A percentile compares a stretch with the other conserved stretches of the same genome.
Evolutionary conservation across 805 yeast genomes (phyloP).

Genomic region (Kazachstania bromeliacearum): DNA sequence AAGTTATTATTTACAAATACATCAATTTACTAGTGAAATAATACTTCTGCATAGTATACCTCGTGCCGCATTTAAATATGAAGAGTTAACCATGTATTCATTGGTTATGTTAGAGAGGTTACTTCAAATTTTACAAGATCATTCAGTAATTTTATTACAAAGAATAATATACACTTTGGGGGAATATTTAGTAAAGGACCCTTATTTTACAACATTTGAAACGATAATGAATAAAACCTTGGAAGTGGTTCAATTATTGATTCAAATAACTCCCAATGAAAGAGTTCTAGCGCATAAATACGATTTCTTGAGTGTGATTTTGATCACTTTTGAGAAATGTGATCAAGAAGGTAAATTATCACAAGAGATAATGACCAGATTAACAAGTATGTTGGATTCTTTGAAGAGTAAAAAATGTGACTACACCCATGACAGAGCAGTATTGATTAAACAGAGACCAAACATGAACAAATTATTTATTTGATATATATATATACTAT

Average conservation of each 20-base stretch:
- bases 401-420: no score
- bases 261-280: constrained; percentile 11
- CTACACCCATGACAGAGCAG: no score
- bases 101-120: constrained; percentile 5
- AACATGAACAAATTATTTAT: no score
- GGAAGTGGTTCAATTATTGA: constrained; percentile 6
- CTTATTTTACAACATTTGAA: constrained; percentile 18
- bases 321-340: constrained; percentile 19
- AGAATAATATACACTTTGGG: constrained; percentile 23
- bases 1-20: constrained; percentile 9
- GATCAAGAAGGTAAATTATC: constrained; percentile 20
- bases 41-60: constrained; percentile 23
- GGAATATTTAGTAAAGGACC: constrained; percentile 21
- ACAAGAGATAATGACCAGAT: no score
- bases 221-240: constrained; percentile 11
- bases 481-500: no score
- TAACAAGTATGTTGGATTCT: no score
- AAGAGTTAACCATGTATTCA: constrained; percentile 11
- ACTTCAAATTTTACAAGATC: constrained; percentile 1
- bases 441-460: no score
- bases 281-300: constrained; percentile 19
- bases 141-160: constrained; percentile 11
- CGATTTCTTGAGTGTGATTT: constrained; percentile 17
- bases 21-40: no score
- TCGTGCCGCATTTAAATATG: constrained; percentile 16